Percentiles rank a stretch among this genome's conserved stretches.
phyloP scores from a whole-genome alignment of 1,284 basidiomycete genomes.

The Puccinia triticina region DNA sequence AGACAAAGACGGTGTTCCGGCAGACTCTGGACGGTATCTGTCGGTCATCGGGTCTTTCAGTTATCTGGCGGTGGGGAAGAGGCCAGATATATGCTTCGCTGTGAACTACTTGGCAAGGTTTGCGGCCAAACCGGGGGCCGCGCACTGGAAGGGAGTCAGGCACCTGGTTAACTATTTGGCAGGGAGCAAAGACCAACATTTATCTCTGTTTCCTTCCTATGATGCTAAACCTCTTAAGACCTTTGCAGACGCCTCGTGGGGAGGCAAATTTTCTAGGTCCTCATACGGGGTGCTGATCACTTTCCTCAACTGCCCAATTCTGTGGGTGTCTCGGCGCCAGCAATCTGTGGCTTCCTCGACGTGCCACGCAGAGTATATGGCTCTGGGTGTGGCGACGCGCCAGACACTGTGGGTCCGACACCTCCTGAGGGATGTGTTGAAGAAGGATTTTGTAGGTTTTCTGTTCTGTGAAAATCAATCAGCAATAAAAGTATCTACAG shows the following conservation, averaged over 20 bases:
- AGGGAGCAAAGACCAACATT: background rate
- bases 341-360: background rate
- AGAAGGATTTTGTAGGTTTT: no score
- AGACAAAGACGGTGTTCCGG: background rate
- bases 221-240: background rate
- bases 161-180: background rate
- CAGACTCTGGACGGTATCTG: background rate
- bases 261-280: conserved; percentile 9
- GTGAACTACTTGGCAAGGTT: background rate
- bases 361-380: conserved; percentile 37
- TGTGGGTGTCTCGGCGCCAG: background rate
- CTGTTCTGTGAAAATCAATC: background rate
- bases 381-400: background rate
- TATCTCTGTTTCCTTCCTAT: background rate
- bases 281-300: background rate
- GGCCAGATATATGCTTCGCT: background rate
- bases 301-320: background rate
- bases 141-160: no score
- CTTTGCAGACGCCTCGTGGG: background rate
- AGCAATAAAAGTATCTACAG: conserved; percentile 2
- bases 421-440: no score
- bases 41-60: conserved; percentile 5
- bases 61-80: background rate
- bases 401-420: background rate
- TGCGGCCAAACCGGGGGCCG: no score